Percentiles rank a stretch among this genome's conserved stretches.
These are phyloP conservation scores for Acidomyces sp. DNA, from an alignment of 495 filamentous ascomycete genomes.

Conservation along the genomic window DNA sequence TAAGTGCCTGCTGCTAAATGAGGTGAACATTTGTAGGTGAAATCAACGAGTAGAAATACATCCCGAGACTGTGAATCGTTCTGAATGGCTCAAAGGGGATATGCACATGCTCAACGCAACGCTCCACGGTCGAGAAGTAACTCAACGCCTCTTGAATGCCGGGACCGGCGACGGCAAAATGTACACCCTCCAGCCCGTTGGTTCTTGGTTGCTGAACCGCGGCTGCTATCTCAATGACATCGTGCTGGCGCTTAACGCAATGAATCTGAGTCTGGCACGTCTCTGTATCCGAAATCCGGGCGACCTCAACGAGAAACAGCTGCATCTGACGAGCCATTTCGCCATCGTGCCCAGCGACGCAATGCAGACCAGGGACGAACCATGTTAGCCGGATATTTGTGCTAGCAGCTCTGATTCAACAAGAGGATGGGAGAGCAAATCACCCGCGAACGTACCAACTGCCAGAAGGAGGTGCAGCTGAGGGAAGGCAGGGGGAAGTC, in stretches of 20 bases:
- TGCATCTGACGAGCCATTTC: background rate
- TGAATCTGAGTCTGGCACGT: background rate
- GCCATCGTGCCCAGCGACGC: too few species aligned
- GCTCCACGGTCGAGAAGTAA: conserved; percentile 3
- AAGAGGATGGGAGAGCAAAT: too few species aligned
- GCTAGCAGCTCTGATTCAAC: too few species aligned
- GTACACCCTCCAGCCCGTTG: background rate
- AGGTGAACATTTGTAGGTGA: conserved; percentile 11
- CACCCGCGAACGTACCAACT: too few species aligned
- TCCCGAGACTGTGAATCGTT: too few species aligned
- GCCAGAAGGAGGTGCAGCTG: too few species aligned
- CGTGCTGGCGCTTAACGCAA: background rate
- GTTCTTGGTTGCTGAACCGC: background rate
- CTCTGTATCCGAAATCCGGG: background rate
- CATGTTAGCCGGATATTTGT: too few species aligned
- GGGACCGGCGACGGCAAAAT: background rate
- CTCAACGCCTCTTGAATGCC: too few species aligned
- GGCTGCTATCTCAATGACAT: background rate
- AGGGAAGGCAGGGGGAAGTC: too few species aligned
- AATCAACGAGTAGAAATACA: too few species aligned
- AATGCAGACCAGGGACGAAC: too few species aligned
- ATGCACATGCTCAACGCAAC: conserved; percentile 17
- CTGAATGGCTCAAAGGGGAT: too few species aligned
- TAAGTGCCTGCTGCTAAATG: conserved; percentile 5
- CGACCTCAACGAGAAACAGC: background rate